A percentile compares a stretch with the other conserved stretches of the same genome.
These are phyloP conservation scores for Penicillium concentricum DNA, from an alignment of 2,329 filamentous ascomycete genomes.

Conservation along the genomic window DNA sequence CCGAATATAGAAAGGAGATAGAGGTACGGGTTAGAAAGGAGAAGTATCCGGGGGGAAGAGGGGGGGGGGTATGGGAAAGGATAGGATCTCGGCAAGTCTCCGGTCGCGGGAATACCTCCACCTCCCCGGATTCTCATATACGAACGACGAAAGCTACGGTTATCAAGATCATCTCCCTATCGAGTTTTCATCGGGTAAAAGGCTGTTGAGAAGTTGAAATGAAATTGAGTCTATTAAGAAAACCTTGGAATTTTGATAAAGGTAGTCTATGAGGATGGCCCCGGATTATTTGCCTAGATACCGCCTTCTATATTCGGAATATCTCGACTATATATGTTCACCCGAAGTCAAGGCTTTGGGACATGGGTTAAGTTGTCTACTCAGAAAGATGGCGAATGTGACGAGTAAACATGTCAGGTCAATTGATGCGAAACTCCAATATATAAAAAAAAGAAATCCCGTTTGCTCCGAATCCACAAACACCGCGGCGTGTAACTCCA, in stretches of 20 bases:
- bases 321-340: no score
- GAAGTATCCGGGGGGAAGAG: slow-evolving; percentile 15
- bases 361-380: no score
- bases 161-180: neutral
- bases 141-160: no score
- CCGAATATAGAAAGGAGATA: neutral
- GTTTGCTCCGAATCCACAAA: neutral
- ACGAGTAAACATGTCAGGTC: neutral
- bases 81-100: slow-evolving; percentile 5
- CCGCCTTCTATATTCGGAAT: no score
- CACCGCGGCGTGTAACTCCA: neutral
- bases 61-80: slow-evolving; percentile 6
- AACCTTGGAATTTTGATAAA: no score
- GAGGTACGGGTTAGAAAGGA: slow-evolving; percentile 7
- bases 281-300: no score
- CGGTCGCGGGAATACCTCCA: slow-evolving; percentile 13
- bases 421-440: neutral
- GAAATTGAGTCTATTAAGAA: no score
- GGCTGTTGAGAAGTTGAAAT: no score
- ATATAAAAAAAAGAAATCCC: neutral
- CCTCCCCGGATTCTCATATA: slow-evolving; percentile 10
- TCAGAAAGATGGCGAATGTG: no score
- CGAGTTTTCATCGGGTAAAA: neutral
- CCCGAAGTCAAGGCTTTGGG: no score
- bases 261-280: no score